Evolutionary conservation across 2,329 filamentous ascomycete genomes (phyloP), one percentile per base, ranked within the genome.

Genomic region (Curvularia eragrostidis): DNA sequence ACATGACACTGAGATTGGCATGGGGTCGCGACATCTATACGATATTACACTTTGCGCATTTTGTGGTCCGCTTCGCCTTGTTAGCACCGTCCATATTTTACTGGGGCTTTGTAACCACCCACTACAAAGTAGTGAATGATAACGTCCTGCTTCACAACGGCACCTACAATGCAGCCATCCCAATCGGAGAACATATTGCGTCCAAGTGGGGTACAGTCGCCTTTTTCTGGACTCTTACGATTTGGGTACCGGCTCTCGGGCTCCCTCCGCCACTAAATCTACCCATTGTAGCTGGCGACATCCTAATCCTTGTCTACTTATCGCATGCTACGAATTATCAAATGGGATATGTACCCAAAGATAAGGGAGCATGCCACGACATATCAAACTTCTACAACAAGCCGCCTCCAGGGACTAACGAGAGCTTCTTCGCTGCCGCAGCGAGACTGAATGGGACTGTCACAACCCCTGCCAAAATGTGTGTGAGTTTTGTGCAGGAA

Each of bases 381-480:
- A 30, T 52, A 8, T 43, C 30, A 4, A 28, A 21, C 6, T 39
- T 59, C 19, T 23, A 38, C 13, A 43, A 44, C 49, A 34, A 54
- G 13, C 49, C 48, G 32, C 62, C 61, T 26, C 6, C 46, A 12
- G 67, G 69, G 1, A 54, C 54, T 18, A 69, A 70, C 44, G 69
- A 72, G 47, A 72, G 67, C 55, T 73, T 73, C 50, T 73, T 72
- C 34, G 61, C 66, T 18, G 63, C 63, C 12, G 59, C 65, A 5
- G 69, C 62, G 15, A 56, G 67, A 34, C 61, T 71, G 1, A 72
- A 73, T 39, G 53, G 18, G 1, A 70, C 69, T 6, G 42, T 46
- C 2, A 52, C 62, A 2, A 64, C 50, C 21, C 42, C 65, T 2
- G 46, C 53, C 23, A 43, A 61, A 2, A 69, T 73, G 64, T 73